phyloP scores from a whole-genome alignment of 73 alveolate species.

The Paramecium caudatum region DNA sequence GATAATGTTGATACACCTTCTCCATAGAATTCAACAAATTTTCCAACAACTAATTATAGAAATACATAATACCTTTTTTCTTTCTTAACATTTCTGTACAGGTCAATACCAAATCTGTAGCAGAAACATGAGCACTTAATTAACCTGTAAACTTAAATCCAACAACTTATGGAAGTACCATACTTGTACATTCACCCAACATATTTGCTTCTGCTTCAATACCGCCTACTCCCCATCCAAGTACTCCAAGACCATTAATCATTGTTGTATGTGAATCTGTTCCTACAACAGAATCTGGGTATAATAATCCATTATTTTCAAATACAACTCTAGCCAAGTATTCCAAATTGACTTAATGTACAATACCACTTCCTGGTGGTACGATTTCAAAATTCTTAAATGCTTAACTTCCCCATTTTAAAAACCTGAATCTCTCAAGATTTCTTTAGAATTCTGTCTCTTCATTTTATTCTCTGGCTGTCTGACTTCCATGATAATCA shows the following conservation, averaged over 20 bases:
- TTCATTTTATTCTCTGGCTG: conserved; percentile 81
- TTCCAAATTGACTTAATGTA: conserved; percentile 94
- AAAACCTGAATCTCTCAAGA: conserved; percentile 91
- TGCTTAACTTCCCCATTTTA: conserved; percentile 95
- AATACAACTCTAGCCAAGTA: conserved; percentile 93
- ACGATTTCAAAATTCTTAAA: conserved; percentile 88
- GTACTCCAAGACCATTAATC: conserved; percentile 95
- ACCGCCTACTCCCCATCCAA: conserved; percentile 97
- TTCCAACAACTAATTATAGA: conserved; percentile 83
- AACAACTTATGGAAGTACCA: conserved; percentile 94
- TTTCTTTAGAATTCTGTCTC: conserved; percentile 88
- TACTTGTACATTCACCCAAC: conserved; percentile 93
- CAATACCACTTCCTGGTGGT: conserved; percentile 97
- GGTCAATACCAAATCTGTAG: conserved; percentile 93
- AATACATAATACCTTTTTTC: conserved; percentile 72
- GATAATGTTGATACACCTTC: conserved; percentile 85
- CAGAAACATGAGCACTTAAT: conserved; percentile 86
- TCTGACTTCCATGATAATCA: conserved; percentile 61
- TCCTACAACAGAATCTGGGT: conserved; percentile 95
- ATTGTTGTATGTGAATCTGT: conserved; percentile 96
- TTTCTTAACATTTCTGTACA: conserved; percentile 90
- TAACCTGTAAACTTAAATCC: conserved; percentile 94
- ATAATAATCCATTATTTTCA: conserved; percentile 79
- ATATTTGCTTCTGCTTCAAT: conserved; percentile 96
- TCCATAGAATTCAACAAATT: conserved; percentile 94